Evolutionary conservation across 257 asterid species (phyloP).

Genomic region (Primulina huaijiensis): DNA sequence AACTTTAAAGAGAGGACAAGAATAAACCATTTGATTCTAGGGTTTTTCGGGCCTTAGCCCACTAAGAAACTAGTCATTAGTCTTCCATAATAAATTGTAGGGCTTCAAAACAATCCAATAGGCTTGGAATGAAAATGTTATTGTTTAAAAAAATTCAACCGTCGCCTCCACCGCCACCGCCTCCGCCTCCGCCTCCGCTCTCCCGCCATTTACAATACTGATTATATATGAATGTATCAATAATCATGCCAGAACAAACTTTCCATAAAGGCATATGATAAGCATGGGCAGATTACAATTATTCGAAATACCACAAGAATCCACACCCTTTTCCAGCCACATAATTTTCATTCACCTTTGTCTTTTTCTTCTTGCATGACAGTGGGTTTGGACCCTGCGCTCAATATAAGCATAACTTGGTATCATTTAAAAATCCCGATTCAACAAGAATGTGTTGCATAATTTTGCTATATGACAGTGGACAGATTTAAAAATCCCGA

Average conservation of each 20-base stretch:
- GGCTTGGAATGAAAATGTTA: too few species aligned
- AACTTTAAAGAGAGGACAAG: too few species aligned
- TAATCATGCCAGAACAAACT: conserved; percentile 1
- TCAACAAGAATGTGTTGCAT: neutral
- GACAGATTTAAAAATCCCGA: neutral
- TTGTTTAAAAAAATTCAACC: too few species aligned
- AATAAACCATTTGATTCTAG: too few species aligned
- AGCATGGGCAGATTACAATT: neutral
- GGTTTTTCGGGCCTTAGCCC: too few species aligned
- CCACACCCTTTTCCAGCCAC: conserved; percentile 50
- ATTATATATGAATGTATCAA: neutral
- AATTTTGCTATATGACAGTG: neutral
- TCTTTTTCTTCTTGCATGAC: conserved; percentile 74
- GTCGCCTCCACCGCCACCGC: too few species aligned
- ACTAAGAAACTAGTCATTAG: too few species aligned
- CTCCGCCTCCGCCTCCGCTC: too few species aligned
- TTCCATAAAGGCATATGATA: neutral
- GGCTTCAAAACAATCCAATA: too few species aligned
- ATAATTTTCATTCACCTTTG: conserved; percentile 26
- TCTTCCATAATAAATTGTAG: too few species aligned
- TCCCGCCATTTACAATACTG: too few species aligned
- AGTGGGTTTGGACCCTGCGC: conserved; percentile 91
- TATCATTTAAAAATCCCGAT: neutral
- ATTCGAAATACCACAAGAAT: neutral
- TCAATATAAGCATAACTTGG: conserved; percentile 17